Base-by-base conservation (phyloP, 345 rosid species). In the Garcia nutans region DNA sequence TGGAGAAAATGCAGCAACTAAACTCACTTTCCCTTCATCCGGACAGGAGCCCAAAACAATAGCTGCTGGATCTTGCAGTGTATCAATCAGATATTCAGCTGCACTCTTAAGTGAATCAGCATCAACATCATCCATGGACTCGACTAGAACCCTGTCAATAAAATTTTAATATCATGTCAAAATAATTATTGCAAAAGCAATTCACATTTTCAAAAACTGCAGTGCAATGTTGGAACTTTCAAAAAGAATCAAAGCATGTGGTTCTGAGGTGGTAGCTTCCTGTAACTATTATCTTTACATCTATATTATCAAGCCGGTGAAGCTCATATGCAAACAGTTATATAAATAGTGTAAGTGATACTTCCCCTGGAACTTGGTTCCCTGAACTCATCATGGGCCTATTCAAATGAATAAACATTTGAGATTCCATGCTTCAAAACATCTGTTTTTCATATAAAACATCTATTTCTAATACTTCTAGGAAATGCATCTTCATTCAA, bases 51-150 rank as follows among this genome's bases (percentile, higher is more conserved):
- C 99, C 79, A 93, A 81, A 52, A 93, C 82, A 31, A 95, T 81
- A 23, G 94, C 97, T 22, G 89, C 94, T 6, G 97, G 97, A 80
- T 90, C 97, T 84, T 89, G 87, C 70, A 93, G 80, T n/a, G 77
- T 76, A 61, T 87, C 87, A 24, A 91, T 68, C 77, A 93, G 83
- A 80, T 89, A 77, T 79, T 95, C 97, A 0, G 96, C 99, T 5
- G 97, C 97, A 72, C 82, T 90, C 85, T 88, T 95, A 28, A 95
- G 85, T 24, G 97, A 87, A 84, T 90, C 99, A 1, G 96, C 93
- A 80, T 91, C 97, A 2, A 88, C 83, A 78, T 90, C 91, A 50
- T 90, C 96, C 94, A 95, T 83, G 69, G 73, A 78, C 86, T 95
- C 97, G 56, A 95, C 97, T 0, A 95, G 83, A 13, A 95, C 96